phyloP scores from a whole-genome alignment of 371 early-diverging fungal species.

The Gilbertella persicaria region DNA sequence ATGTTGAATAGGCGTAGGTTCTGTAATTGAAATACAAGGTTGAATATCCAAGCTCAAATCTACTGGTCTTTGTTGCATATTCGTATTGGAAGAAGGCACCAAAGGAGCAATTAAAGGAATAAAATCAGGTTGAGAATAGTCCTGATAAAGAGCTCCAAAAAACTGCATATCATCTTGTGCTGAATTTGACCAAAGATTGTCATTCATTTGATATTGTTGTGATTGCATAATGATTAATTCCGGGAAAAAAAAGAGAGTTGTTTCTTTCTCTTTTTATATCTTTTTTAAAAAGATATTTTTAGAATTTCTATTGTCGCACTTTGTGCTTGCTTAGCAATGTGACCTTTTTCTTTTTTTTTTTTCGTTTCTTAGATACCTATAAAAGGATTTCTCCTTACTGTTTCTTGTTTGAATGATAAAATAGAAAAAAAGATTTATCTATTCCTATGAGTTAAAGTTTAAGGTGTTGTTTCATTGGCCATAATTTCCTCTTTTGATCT shows the following conservation, averaged over 20 bases:
- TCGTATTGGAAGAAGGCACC: not conserved
- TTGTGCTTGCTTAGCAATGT: conserved; percentile 18
- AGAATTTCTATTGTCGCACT: conserved; percentile 16
- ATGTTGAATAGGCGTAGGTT: conserved; percentile 22
- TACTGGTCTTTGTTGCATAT: not conserved
- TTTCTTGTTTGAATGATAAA: no score
- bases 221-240: not conserved
- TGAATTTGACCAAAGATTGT: no score
- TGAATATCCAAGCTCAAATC: conserved; percentile 20
- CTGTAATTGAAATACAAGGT: conserved; percentile 32
- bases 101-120: conserved; percentile 14
- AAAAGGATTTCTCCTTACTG: no score
- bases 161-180: no score
- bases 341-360: conserved; percentile 12
- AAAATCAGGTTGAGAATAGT: conserved; percentile 1
- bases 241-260: not conserved
- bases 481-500: no score
- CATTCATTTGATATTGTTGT: no score
- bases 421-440: no score
- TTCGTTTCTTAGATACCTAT: no score
- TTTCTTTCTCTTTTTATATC: not conserved
- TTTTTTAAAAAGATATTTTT: conserved; percentile 10
- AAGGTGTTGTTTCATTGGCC: no score
- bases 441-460: no score
- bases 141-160: not conserved